Base-by-base conservation (phyloP, 1,139 yeast species). In the Suhomyces maxii region DNA sequence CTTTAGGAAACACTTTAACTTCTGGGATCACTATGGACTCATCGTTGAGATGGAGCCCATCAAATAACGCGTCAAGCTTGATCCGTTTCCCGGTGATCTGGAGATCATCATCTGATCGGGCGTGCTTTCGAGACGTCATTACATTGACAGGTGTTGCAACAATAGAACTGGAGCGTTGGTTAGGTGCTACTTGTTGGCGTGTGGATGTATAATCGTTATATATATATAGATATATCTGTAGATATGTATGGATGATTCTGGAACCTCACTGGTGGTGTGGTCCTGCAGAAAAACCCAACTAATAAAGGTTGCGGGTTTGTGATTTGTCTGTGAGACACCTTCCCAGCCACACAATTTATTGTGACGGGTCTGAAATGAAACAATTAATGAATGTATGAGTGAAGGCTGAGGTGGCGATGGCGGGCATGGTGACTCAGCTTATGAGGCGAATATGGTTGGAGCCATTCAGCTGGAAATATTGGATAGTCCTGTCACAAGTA, bases 31-130 rank as follows among this genome's bases (percentile, higher is more conserved):
- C 44, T 3, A 28, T 26, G 13, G 33, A 26, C 11, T 38, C 40
- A 7, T 49, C 55, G 14, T 44, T 54, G 30, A 65, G 43, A 9
- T 51, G 48, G 30, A 65, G 52, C 7, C 47, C 52, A 32, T 51
- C 53, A 41, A 66, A 57, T 3, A 61, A 45, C 31, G 45, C 53
- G 42, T 65, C 69, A 35, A 66, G 60, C 45, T 62, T 63, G 42
- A 60, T 46, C 31, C 64, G 53, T 52, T 66, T 66, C 11, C 59
- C 58, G 18, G 23, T 34, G 13, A 44, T 40, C 8, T 50, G 50
- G 23, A 45, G 45, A 11, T 53, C 56, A 34, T 55, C 60, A 18
- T 58, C 60, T 25, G 54, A 38, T 13, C 61, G 49, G 34, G 50
- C 30, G 45, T 57, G 62, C 37, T 53, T 53, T 31, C 49, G 42